phyloP scores from a whole-genome alignment of 305 asterid genomes.

The Solanum hybrid region DNA sequence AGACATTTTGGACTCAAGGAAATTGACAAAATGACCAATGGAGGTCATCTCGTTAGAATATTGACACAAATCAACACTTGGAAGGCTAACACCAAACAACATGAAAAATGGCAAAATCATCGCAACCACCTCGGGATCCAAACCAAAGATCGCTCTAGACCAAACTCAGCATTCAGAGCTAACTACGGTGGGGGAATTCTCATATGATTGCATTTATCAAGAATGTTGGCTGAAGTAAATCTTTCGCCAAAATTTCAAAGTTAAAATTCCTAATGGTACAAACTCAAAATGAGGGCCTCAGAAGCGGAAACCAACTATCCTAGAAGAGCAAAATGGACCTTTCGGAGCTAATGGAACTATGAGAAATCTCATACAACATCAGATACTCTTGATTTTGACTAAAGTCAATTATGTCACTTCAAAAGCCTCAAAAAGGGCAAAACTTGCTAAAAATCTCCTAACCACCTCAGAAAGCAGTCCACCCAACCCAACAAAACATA shows the following conservation, averaged over 20 bases:
- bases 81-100: no score
- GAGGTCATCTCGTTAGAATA: neutral
- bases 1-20: neutral
- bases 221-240: neutral
- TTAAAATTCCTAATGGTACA: neutral
- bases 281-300: neutral
- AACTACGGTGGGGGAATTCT: no score
- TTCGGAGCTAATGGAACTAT: neutral
- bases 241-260: neutral
- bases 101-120: neutral
- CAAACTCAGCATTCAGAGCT: neutral
- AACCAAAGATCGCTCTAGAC: neutral
- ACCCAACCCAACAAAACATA: neutral
- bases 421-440: neutral
- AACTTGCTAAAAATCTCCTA: neutral
- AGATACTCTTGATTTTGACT: neutral
- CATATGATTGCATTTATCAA: neutral
- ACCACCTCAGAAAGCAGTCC: neutral
- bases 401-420: neutral
- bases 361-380: no score
- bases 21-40: neutral
- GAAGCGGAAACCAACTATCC: no score
- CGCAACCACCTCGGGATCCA: neutral
- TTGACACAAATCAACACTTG: neutral
- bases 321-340: neutral